Conservation (phyloP, 2,329 filamentous ascomycete genomes). For the Catunica adiposa region DNA sequence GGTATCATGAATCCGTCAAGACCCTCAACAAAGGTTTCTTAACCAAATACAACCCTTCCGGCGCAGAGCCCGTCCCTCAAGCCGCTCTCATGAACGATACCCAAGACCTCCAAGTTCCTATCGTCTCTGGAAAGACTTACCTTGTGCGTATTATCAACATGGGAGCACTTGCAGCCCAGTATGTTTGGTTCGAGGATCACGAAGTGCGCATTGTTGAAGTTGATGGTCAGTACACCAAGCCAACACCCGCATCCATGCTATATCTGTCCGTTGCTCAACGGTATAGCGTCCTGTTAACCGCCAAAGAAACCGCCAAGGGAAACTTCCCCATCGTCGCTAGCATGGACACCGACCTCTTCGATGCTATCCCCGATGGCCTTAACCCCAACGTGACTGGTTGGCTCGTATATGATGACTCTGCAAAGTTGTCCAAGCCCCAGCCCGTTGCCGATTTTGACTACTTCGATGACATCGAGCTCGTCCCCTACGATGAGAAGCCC, state of each 20-base stretch:
- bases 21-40: constrained; percentile 33
- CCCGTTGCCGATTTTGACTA: constrained; percentile 40
- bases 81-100: constrained; percentile 57
- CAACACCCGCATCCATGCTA: constrained; percentile 41
- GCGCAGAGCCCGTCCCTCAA: constrained; percentile 50
- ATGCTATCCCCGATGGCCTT: constrained; percentile 46
- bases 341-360: constrained; percentile 52
- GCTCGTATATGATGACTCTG: constrained; percentile 38
- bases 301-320: constrained; percentile 35
- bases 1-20: constrained; percentile 48
- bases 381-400: constrained; percentile 54
- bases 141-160: constrained; percentile 57
- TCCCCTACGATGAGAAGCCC: constrained; percentile 48
- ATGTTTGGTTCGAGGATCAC: constrained; percentile 50
- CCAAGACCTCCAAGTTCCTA: constrained; percentile 38
- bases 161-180: constrained; percentile 52
- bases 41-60: constrained; percentile 37
- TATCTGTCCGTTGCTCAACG: constrained; percentile 55
- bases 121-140: constrained; percentile 55
- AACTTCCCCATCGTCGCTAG: constrained; percentile 55
- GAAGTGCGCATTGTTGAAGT: constrained; percentile 56
- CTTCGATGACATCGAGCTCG: constrained; percentile 57
- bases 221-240: constrained; percentile 53
- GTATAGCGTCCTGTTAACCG: constrained; percentile 44
- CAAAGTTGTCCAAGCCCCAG: constrained; percentile 33